Evolutionary conservation across 2,329 filamentous ascomycete genomes (phyloP).

Genomic region (Thielaviopsis euricoi): DNA sequence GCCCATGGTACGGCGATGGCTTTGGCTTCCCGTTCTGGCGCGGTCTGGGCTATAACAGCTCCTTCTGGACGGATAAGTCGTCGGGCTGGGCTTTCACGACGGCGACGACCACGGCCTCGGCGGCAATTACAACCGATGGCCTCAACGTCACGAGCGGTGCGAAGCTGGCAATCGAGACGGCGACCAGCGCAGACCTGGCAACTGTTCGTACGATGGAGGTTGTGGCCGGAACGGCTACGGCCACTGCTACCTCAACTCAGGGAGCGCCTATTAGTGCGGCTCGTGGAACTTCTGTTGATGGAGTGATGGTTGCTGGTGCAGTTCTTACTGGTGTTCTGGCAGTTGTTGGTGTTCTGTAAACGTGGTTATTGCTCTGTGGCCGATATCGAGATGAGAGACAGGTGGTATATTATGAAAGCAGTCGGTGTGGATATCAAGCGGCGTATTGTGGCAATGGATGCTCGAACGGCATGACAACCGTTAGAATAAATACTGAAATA

Average conservation of each 20-base stretch:
- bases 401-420: too few species aligned
- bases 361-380: too few species aligned
- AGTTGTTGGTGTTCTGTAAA: conserved; percentile 14
- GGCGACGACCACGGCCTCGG: conserved; percentile 13
- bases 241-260: conserved; percentile 4
- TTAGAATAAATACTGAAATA: too few species aligned
- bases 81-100: conserved; percentile 15
- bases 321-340: conserved; percentile 14
- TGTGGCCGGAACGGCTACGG: conserved; percentile 7
- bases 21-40: conserved; percentile 14
- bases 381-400: too few species aligned
- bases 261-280: conserved; percentile 7
- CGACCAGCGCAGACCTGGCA: conserved; percentile 10
- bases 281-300: conserved; percentile 1
- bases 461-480: too few species aligned
- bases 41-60: conserved; percentile 13
- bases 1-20: conserved; percentile 15
- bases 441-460: too few species aligned
- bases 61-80: conserved; percentile 13
- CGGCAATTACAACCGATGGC: conserved; percentile 6
- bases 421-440: too few species aligned
- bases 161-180: conserved; percentile 10
- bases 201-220: conserved; percentile 14
- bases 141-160: conserved; percentile 11
- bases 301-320: conserved; percentile 12